These are phyloP conservation scores for Phalaenopsis aphrodite DNA, from an alignment of 106 monocot species.

Conservation along the genomic window DNA sequence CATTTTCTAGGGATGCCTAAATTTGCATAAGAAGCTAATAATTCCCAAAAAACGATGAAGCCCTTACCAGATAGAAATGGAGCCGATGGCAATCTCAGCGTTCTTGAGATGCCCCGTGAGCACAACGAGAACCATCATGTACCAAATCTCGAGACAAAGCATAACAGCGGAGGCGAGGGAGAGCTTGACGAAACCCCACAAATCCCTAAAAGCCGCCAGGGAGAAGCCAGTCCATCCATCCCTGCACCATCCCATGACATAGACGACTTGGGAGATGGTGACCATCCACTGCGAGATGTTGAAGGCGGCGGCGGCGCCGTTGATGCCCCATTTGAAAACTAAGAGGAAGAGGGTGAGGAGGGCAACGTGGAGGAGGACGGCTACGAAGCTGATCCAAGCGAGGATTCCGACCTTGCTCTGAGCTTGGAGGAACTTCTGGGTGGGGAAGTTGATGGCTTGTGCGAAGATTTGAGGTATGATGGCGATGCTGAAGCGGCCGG, in stretches of 20 bases:
- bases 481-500: constrained; percentile 17
- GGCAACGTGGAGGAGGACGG: constrained; percentile 14
- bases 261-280: constrained; percentile 18
- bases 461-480: constrained; percentile 29
- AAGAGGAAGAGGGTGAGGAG: constrained; percentile 22
- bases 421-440: constrained; percentile 23
- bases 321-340: constrained; percentile 18
- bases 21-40: too few species aligned
- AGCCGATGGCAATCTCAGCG: constrained; percentile 35
- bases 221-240: constrained; percentile 27
- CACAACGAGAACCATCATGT: constrained; percentile 28
- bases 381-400: constrained; percentile 6
- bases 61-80: constrained; percentile 47
- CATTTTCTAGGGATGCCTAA: too few species aligned
- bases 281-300: constrained; percentile 22
- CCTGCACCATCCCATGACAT: constrained; percentile 20
- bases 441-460: constrained; percentile 24
- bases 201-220: constrained; percentile 24
- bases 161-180: constrained; percentile 32
- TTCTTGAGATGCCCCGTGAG: constrained; percentile 43
- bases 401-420: constrained; percentile 32
- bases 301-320: constrained; percentile 17
- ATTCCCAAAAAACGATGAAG: too few species aligned
- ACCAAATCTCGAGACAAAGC: constrained; percentile 44
- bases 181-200: constrained; percentile 29